Evolutionary conservation across 1,284 basidiomycete species (phyloP), one percentile per base, ranked within the genome.

Genomic region (Ceratobasidium theobromae): DNA sequence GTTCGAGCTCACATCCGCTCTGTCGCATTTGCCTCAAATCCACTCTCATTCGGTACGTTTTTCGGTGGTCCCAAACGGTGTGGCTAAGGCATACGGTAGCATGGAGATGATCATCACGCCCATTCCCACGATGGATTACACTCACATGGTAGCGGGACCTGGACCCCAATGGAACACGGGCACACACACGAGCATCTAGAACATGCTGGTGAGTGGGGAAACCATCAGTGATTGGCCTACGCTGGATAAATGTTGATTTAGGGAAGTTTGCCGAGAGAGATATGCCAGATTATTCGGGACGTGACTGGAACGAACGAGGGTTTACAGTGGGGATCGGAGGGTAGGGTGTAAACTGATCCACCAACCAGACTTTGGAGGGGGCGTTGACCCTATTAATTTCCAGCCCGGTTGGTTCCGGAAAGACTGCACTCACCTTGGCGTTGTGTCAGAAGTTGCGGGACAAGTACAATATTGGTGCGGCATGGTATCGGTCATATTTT

Each of bases 321-420:
- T 99, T 99, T 78, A 99, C 96, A 0, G 81, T 99, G 66, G 96
- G 96, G 3, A 98, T 98, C 67, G 96, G 96, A 73, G 96, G 95
- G 93, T 95, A 74, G 38, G 69, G 38, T 43, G 16, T n/a, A 25
- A 21, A 30, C n/a, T 28, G 23, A 38, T 6, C 49, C 30, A n/a
- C n/a, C n/a, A n/a, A n/a, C n/a, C n/a, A n/a, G n/a, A n/a, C n/a
- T n/a, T n/a, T n/a, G n/a, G n/a, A n/a, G n/a, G n/a, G n/a, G n/a
- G n/a, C n/a, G n/a, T 2, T 23, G 25, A n/a, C 48, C 18, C 21
- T 1, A n/a, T 27, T 25, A 49, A 43, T 11, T 18, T 66, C 40
- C 69, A 95, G 92, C 1, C 93, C 96, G 0, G 96, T 99, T 21
- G 97, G 97, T 11, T 97, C 95, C 0, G 97, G 97, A 12, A 98